Evolutionary conservation across 331 rosid species (phyloP).

Genomic region (Malus hybrid): DNA sequence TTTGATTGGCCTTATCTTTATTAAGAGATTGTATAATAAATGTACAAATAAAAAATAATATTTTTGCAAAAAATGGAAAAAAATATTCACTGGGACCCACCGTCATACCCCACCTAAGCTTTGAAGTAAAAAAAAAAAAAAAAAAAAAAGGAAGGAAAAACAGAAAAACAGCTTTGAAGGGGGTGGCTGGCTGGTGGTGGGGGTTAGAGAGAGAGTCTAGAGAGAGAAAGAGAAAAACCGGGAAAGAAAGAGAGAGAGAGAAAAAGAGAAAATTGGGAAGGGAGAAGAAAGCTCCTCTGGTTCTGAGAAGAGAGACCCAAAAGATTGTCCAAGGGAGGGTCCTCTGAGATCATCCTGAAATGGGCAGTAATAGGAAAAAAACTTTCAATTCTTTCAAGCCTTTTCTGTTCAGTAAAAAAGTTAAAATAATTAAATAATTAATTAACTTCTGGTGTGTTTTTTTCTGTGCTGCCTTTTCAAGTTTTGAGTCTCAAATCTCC

Average conservation of each 20-base stretch:
- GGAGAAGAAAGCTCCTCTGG: constrained; percentile 24
- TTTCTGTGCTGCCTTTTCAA: constrained; percentile 67
- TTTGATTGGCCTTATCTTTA: too few species aligned
- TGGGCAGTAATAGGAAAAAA: constrained; percentile 53
- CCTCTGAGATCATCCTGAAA: constrained; percentile 88
- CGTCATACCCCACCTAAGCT: background rate
- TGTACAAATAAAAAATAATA: too few species aligned
- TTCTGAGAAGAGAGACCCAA: constrained; percentile 36
- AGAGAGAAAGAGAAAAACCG: constrained; percentile 1
- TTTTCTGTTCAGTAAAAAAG: background rate
- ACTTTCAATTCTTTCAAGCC: background rate
- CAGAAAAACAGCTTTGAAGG: constrained; percentile 29
- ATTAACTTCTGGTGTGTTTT: background rate
- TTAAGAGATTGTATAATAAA: too few species aligned
- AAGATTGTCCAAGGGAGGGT: constrained; percentile 77
- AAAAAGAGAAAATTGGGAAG: constrained; percentile 9
- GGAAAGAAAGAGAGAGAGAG: background rate
- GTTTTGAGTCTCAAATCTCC: constrained; percentile 42
- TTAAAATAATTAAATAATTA: background rate
- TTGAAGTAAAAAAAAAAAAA: background rate
- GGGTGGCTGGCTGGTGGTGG: constrained; percentile 38
- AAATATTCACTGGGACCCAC: constrained; percentile 13
- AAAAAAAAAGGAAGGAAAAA: background rate
- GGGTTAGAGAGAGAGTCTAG: constrained; percentile 46
- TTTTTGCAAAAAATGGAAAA: background rate